Conservation (phyloP, 805 yeast genomes). For the Saccharomyces eubayanus region DNA sequence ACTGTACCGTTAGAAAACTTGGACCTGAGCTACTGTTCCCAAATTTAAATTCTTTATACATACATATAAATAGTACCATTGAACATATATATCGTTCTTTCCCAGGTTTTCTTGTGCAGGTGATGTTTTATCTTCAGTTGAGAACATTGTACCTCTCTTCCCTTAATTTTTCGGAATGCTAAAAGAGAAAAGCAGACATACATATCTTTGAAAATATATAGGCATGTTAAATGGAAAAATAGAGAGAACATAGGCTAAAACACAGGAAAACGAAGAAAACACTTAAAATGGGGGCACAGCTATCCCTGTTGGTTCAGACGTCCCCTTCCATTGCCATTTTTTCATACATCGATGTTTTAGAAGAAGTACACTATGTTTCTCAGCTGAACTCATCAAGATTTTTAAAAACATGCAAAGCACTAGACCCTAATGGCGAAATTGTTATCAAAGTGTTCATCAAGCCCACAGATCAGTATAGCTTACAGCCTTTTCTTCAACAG, state of each 20-base stretch:
- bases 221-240: not conserved
- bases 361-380: conserved; percentile 64
- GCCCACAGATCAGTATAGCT: conserved; percentile 36
- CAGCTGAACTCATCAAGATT: conserved; percentile 76
- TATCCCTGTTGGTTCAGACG: conserved; percentile 80
- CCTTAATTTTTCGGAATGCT: not conserved
- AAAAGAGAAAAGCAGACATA: not conserved
- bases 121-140: not conserved
- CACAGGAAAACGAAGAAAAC: not conserved
- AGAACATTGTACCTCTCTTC: not conserved
- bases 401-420: conserved; percentile 75
- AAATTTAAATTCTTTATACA: not conserved
- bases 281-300: conserved; percentile 70
- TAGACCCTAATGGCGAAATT: conserved; percentile 62
- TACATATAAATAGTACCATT: conserved; percentile 1
- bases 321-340: conserved; percentile 88
- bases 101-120: not conserved
- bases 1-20: conserved; percentile 20
- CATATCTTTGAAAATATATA: not conserved
- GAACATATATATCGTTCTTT: not conserved
- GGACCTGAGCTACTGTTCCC: conserved; percentile 6
- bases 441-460: conserved; percentile 79
- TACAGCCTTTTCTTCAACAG: conserved; percentile 24
- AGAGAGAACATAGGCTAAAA: not conserved
- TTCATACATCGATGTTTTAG: conserved; percentile 77